phyloP scores from a whole-genome alignment of 2,329 filamentous ascomycete genomes.

The Fusarium heterosporum region DNA sequence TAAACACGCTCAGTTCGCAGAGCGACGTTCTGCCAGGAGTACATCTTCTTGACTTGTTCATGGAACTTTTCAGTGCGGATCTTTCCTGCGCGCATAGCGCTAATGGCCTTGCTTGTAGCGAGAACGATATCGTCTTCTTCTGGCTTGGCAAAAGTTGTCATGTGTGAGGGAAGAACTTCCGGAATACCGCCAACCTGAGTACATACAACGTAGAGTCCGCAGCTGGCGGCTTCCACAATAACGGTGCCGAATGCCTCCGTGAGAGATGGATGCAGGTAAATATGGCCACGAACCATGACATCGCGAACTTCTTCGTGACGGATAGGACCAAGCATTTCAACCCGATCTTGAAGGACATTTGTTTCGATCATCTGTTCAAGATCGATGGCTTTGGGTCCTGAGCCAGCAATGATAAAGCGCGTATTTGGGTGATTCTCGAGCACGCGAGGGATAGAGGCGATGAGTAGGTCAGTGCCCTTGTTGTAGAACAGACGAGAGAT shows the following conservation, averaged over 20 bases:
- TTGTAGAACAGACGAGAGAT: slow-evolving; percentile 99
- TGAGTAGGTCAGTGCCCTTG: slow-evolving; percentile 97
- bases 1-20: slow-evolving; percentile 95
- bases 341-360: slow-evolving; percentile 91
- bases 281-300: slow-evolving; percentile 96
- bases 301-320: slow-evolving; percentile 97
- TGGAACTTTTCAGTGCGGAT: slow-evolving; percentile 95
- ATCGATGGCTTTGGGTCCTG: slow-evolving; percentile 96
- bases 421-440: slow-evolving; percentile 91
- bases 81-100: slow-evolving; percentile 83
- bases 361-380: slow-evolving; percentile 98
- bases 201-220: slow-evolving; percentile 95
- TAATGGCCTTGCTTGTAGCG: slow-evolving; percentile 90
- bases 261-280: slow-evolving; percentile 93
- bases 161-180: slow-evolving; percentile 93
- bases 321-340: slow-evolving; percentile 90
- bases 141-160: slow-evolving; percentile 97
- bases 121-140: slow-evolving; percentile 95
- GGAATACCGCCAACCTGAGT: slow-evolving; percentile 97
- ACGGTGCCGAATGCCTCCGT: slow-evolving; percentile 98
- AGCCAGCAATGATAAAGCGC: slow-evolving; percentile 95
- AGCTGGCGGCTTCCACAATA: slow-evolving; percentile 95
- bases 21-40: slow-evolving; percentile 97
- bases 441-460: slow-evolving; percentile 93
- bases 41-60: slow-evolving; percentile 98